Conservation (phyloP, 2,329 filamentous ascomycete genomes). For the Cladosporium oxysporum region DNA sequence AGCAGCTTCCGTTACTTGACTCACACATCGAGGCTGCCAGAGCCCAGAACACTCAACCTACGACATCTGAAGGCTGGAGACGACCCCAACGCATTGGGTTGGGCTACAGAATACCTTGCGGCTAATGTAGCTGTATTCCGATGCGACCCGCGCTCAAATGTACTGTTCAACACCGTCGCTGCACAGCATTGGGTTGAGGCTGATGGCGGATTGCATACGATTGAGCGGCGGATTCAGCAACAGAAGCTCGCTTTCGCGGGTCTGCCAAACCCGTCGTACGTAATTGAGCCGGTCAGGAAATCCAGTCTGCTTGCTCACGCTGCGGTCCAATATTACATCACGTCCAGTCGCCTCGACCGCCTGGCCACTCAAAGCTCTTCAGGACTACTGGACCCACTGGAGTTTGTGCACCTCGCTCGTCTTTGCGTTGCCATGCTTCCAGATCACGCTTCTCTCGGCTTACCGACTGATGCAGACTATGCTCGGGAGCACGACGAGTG, state of each 20-base stretch:
- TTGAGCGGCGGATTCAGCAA: constrained; percentile 14
- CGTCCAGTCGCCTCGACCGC: neutral
- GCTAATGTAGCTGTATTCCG: neutral
- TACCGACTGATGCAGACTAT: neutral
- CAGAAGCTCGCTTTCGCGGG: neutral
- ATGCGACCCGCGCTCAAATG: neutral
- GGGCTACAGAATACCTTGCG: constrained; percentile 4
- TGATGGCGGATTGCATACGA: neutral
- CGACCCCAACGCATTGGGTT: neutral
- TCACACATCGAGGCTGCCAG: neutral
- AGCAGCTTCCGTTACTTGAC: neutral
- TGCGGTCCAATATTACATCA: neutral
- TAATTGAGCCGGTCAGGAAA: neutral
- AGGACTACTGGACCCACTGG: neutral
- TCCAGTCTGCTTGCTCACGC: neutral
- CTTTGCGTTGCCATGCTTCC: neutral
- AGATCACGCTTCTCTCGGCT: neutral
- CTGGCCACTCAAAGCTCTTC: neutral
- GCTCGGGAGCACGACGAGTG: neutral
- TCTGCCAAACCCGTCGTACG: neutral
- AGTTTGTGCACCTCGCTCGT: neutral
- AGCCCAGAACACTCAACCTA: neutral
- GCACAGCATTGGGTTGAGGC: constrained; percentile 5
- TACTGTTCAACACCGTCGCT: neutral
- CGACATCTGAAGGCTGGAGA: neutral